Evolutionary conservation across 2,329 filamentous ascomycete genomes (phyloP).

Genomic region (Aspergillus vadensis): DNA sequence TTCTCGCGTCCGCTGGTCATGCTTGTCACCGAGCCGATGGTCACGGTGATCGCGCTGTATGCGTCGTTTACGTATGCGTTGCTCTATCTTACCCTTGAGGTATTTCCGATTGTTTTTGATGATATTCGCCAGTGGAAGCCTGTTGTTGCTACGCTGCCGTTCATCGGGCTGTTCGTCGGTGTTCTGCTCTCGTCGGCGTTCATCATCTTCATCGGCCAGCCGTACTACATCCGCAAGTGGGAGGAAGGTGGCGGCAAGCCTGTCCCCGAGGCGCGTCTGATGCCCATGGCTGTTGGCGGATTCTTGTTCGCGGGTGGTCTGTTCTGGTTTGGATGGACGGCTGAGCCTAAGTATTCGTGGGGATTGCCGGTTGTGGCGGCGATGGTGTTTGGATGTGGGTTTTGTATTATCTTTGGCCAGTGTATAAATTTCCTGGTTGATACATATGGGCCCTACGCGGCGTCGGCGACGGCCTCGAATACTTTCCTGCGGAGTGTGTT

Average conservation of each 20-base stretch:
- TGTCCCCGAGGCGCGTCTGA: slow-evolving; percentile 34
- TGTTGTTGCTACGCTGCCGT: slow-evolving; percentile 59
- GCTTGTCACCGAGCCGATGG: slow-evolving; percentile 22
- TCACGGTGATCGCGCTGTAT: slow-evolving; percentile 27
- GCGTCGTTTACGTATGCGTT: slow-evolving; percentile 31
- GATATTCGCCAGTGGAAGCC: slow-evolving; percentile 61
- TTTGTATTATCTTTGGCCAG: slow-evolving; percentile 77
- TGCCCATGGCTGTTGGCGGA: slow-evolving; percentile 51
- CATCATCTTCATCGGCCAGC: slow-evolving; percentile 55
- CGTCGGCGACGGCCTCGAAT: slow-evolving; percentile 46
- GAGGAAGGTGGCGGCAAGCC: slow-evolving; percentile 14
- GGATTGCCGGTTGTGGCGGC: slow-evolving; percentile 56
- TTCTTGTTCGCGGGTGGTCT: slow-evolving; percentile 47
- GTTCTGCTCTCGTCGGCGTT: slow-evolving; percentile 56
- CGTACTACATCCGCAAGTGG: slow-evolving; percentile 27
- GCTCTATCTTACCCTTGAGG: slow-evolving; percentile 44
- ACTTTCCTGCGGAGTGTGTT: slow-evolving; percentile 48
- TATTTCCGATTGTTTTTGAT: slow-evolving; percentile 67
- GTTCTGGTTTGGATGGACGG: slow-evolving; percentile 52
- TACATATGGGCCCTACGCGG: slow-evolving; percentile 45
- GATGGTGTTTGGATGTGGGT: slow-evolving; percentile 66
- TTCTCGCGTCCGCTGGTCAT: slow-evolving; percentile 25
- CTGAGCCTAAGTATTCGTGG: slow-evolving; percentile 62
- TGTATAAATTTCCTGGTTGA: slow-evolving; percentile 77
- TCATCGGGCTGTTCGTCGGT: slow-evolving; percentile 62